Evolutionary conservation across 805 yeast genomes (phyloP).

Genomic region (Lachancea sp.): DNA sequence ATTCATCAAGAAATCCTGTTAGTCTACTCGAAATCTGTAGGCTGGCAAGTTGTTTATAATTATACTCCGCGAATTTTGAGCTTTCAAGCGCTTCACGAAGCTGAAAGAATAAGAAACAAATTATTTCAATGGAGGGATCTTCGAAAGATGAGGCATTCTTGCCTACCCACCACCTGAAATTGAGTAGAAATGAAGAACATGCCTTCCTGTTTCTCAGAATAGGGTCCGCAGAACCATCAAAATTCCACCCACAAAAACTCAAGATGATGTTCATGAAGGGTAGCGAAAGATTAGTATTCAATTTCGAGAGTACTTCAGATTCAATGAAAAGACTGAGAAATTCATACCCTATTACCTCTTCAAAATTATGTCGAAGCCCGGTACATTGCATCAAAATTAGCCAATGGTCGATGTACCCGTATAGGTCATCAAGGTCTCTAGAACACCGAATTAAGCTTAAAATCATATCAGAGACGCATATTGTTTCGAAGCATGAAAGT

Average conservation of each 20-base stretch:
- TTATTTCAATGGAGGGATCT: conserved; percentile 34
- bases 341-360: conserved; percentile 18
- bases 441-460: conserved; percentile 13
- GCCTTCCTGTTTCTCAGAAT: conserved; percentile 49
- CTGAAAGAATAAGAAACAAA: conserved; percentile 51
- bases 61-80: conserved; percentile 46
- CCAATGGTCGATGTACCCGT: conserved; percentile 16
- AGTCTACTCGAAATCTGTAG: conserved; percentile 41
- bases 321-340: conserved; percentile 17
- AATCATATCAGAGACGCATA: conserved; percentile 15
- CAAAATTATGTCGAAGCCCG: conserved; percentile 15
- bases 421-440: conserved; percentile 11
- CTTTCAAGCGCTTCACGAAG: conserved; percentile 48
- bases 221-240: conserved; percentile 46
- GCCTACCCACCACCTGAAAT: conserved; percentile 50
- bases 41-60: conserved; percentile 45
- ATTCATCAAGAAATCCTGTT: conserved; percentile 24
- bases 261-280: conserved; percentile 45
- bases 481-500: conserved; percentile 15
- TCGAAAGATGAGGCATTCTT: background rate
- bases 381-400: conserved; percentile 15
- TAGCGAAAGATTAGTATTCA: conserved; percentile 29
- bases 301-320: conserved; percentile 10
- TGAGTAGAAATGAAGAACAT: conserved; percentile 53
- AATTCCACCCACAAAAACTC: conserved; percentile 51